Conservation (phyloP, 441 rosid species). For the Euphorbia schlechtendalii region DNA sequence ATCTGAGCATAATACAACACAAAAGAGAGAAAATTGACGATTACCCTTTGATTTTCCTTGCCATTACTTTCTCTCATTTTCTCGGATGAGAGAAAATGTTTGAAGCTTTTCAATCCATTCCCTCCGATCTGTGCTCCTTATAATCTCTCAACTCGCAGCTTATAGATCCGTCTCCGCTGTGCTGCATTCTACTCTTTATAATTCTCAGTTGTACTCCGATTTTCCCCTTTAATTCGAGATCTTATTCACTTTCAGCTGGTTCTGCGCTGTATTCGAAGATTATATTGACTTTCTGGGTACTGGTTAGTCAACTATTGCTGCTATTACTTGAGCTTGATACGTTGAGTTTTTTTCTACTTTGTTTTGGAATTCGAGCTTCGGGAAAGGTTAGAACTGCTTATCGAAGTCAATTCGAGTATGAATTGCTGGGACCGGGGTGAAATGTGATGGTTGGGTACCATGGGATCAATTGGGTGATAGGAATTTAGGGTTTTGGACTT, state of each 20-base stretch:
- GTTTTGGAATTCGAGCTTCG: slow-evolving; percentile 14
- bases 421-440: slow-evolving; percentile 19
- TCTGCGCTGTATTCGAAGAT: slow-evolving; percentile 1
- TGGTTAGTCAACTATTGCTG: slow-evolving; percentile 21
- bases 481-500: slow-evolving; percentile 28
- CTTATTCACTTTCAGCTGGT: slow-evolving; percentile 21
- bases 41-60: slow-evolving; percentile 23
- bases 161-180: too few species aligned
- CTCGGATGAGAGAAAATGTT: slow-evolving; percentile 36
- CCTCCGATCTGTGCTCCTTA: slow-evolving; percentile 21
- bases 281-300: slow-evolving; percentile 15
- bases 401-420: slow-evolving; percentile 19
- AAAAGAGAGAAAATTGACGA: slow-evolving; percentile 15
- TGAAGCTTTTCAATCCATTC: slow-evolving; percentile 25
- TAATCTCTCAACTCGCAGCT: neutral
- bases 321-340: slow-evolving; percentile 3
- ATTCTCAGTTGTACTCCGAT: slow-evolving; percentile 15
- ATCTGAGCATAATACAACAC: slow-evolving; percentile 34
- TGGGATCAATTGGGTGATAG: slow-evolving; percentile 14
- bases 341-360: slow-evolving; percentile 17
- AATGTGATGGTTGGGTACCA: slow-evolving; percentile 13
- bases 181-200: slow-evolving; percentile 25
- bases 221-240: slow-evolving; percentile 22
- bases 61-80: slow-evolving; percentile 17
- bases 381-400: neutral